phyloP scores from a whole-genome alignment of 352 stramenopile genomes.

The Phytophthora tubulina region DNA sequence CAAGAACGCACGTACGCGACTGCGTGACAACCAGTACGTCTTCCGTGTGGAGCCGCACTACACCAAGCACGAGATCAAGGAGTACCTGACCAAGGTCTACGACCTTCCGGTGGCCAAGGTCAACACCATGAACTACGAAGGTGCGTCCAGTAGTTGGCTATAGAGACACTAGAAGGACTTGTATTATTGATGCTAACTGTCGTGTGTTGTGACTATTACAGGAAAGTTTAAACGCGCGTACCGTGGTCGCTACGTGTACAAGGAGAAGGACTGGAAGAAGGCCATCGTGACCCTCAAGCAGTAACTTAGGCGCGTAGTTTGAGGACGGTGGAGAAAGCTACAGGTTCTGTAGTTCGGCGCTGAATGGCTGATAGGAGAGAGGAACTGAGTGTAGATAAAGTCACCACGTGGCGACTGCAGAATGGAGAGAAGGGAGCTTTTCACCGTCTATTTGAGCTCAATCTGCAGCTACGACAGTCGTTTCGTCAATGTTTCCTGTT shows the following conservation, averaged over 20 bases:
- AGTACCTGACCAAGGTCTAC: slow-evolving; percentile 98
- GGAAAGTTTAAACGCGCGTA: slow-evolving; percentile 92
- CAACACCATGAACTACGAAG: slow-evolving; percentile 96
- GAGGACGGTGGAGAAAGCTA: slow-evolving; percentile 1
- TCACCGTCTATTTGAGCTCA: neutral
- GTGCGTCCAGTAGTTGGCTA: slow-evolving; percentile 40
- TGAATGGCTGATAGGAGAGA: slow-evolving; percentile 1
- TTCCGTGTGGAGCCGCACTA: slow-evolving; percentile 96
- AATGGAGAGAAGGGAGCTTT: slow-evolving; percentile 22
- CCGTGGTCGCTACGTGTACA: slow-evolving; percentile 89
- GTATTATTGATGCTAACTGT: slow-evolving; percentile 3
- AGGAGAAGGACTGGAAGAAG: slow-evolving; percentile 95
- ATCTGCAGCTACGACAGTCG: too few relatives aligned
- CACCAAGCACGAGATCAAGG: slow-evolving; percentile 98
- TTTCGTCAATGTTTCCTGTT: neutral
- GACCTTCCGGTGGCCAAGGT: slow-evolving; percentile 94
- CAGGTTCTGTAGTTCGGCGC: neutral
- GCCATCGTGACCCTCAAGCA: slow-evolving; percentile 91
- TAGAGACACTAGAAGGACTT: neutral
- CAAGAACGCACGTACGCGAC: slow-evolving; percentile 80
- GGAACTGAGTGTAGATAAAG: slow-evolving; percentile 24
- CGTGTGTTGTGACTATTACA: slow-evolving; percentile 30
- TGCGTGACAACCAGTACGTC: slow-evolving; percentile 87
- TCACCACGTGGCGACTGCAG: slow-evolving; percentile 13
- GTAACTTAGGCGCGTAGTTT: slow-evolving; percentile 47